Evolutionary conservation across 1,284 basidiomycete genomes (phyloP), one percentile per base, ranked within the genome.

Genomic region (Xanthoconium separans): DNA sequence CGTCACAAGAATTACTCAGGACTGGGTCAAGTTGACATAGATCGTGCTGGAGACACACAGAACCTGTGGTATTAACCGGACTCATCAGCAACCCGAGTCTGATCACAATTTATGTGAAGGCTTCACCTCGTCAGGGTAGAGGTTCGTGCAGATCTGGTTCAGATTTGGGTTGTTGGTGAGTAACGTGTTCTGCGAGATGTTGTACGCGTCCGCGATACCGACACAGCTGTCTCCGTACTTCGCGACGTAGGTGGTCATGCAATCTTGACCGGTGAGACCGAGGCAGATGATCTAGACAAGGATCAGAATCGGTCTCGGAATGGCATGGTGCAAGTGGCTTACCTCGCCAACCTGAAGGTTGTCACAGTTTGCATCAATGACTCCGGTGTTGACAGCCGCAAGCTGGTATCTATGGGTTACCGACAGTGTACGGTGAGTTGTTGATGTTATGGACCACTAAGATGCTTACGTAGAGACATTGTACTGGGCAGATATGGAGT

Each of bases 91-190:
- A 39, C 3, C 11, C 15, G 11, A 13, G 12, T 20, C n/a, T 18
- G 16, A 30, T 29, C n/a, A 22, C 10, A 12, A 29, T 12, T 33
- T 11, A 15, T 15, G 20, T 2, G 55, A 47, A 44, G n/a, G 4
- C 9, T 18, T 27, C 18, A 70, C 66, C 72, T 80, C 77, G 50
- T 62, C 70, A 40, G 70, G 61, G 61, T 77, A 77, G 24, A 82
- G 72, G 66, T 82, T 81, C 30, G 65, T 69, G 69, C 83, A 85
- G 5, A 45, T 63, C 8, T 62, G 52, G 62, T 78, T 64, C 45
- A 85, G 58, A 58, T 82, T 80, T 9, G 80, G 82, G 70, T 85
- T 85, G 68, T 84, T 84, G 29, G 70, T 63, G 40, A 70, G 57
- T 34, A 85, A 68, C n/a, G 74, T 76, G 30, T 57, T 71, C 48